Evolutionary conservation across 345 rosid genomes (phyloP).

Genomic region (Bruguiera sexangula): DNA sequence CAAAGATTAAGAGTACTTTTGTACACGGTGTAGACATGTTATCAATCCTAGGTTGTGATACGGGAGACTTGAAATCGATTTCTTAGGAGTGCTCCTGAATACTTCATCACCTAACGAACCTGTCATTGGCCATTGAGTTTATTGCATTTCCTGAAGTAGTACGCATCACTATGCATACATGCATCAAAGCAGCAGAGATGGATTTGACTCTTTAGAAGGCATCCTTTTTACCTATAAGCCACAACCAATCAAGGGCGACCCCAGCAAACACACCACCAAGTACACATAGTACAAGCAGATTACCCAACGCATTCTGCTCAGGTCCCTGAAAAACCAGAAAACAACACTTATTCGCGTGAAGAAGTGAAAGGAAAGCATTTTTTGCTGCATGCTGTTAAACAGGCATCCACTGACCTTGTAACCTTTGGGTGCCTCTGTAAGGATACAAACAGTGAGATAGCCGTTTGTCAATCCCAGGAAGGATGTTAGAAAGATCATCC

Average conservation of each 20-base stretch:
- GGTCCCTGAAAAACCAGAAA: conserved; percentile 60
- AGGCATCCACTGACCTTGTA: conserved; percentile 57
- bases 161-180: too few relatives aligned
- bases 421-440: conserved; percentile 79
- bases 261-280: conserved; percentile 68
- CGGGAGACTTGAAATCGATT: too few relatives aligned
- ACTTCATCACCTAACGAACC: too few relatives aligned
- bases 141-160: too few relatives aligned
- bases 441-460: conserved; percentile 74
- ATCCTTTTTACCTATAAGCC: conserved; percentile 64
- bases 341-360: background rate
- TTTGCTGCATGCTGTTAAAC: background rate
- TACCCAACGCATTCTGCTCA: conserved; percentile 88
- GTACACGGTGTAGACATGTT: too few relatives aligned
- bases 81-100: too few relatives aligned
- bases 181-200: too few relatives aligned
- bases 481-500: conserved; percentile 74
- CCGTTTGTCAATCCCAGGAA: conserved; percentile 76
- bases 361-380: background rate
- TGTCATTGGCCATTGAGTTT: too few relatives aligned
- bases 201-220: conserved; percentile 26
- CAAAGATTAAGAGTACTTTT: too few relatives aligned
- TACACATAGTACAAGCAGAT: conserved; percentile 60
- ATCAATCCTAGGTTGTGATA: too few relatives aligned
- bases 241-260: conserved; percentile 71